Percentiles rank a stretch among this genome's conserved stretches.
phyloP scores from a whole-genome alignment of 768 basidiomycete species.

The Serendipita sp. region DNA sequence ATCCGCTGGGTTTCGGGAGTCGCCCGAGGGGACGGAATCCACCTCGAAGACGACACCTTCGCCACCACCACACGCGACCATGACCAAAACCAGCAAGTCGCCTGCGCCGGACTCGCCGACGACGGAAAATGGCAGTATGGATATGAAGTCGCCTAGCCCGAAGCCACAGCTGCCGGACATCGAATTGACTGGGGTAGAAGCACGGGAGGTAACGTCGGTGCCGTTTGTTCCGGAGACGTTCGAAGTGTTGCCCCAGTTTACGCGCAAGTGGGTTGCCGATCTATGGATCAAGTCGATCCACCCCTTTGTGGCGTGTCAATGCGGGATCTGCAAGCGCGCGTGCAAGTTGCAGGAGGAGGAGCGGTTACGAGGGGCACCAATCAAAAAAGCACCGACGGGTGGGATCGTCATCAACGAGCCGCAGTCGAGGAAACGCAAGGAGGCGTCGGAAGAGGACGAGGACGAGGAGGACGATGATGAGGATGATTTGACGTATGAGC shows the following conservation, averaged over 20 bases:
- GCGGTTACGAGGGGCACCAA: not conserved
- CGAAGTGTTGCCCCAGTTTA: not conserved
- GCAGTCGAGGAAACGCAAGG: not conserved
- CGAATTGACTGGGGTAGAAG: constrained; percentile 1
- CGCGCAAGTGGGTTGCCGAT: not conserved
- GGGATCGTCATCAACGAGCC: constrained; percentile 5
- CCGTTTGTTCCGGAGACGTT: not conserved
- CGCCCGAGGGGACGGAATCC: not conserved
- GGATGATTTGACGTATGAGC: not conserved
- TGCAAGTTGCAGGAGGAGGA: constrained; percentile 1
- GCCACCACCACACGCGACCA: not conserved
- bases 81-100: not conserved
- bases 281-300: constrained; percentile 3
- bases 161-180: not conserved
- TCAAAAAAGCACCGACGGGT: constrained; percentile 1
- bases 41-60: constrained; percentile 1
- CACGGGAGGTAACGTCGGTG: not conserved
- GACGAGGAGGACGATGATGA: not conserved
- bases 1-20: not conserved
- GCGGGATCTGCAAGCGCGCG: constrained; percentile 4
- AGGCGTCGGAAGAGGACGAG: not conserved
- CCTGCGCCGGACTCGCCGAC: not conserved
- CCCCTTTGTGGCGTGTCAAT: not conserved
- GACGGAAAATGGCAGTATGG: no score
- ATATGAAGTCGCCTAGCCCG: not conserved